Conservation (phyloP, 1,284 basidiomycete species). For the Boletus holoroseus region DNA sequence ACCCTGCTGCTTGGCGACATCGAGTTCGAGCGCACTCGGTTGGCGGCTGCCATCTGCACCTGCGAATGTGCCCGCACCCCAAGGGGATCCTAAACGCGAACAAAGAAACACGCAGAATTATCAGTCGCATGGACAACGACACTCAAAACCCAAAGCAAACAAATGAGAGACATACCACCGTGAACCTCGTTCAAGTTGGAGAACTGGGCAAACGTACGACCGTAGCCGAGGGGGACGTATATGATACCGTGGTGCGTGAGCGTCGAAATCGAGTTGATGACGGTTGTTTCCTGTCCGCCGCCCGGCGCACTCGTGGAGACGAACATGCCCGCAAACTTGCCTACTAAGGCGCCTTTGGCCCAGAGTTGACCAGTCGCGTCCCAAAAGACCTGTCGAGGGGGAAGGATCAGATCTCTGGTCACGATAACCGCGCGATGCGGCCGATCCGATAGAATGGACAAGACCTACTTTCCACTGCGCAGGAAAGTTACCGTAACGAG, state of each 20-base stretch:
- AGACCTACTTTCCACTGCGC: constrained; percentile 32
- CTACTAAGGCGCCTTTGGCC: constrained; percentile 43
- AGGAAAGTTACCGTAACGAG: constrained; percentile 38
- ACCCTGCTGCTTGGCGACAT: constrained; percentile 45
- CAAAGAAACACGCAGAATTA: not conserved
- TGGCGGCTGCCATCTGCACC: constrained; percentile 44
- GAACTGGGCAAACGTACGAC: constrained; percentile 34
- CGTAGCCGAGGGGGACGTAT: constrained; percentile 51
- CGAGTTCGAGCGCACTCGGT: constrained; percentile 43
- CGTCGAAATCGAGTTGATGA: constrained; percentile 46
- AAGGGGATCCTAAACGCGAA: constrained; percentile 31
- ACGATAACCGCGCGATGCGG: no score
- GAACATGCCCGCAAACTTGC: constrained; percentile 50
- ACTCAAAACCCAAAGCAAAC: no score
- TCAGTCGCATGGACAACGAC: not conserved
- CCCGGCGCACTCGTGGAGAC: constrained; percentile 39
- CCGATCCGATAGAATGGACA: not conserved
- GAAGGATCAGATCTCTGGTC: not conserved
- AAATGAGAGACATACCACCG: constrained; percentile 33
- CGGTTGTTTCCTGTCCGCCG: constrained; percentile 45
- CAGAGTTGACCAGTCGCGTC: constrained; percentile 52
- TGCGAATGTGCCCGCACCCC: constrained; percentile 45
- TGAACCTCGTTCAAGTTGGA: constrained; percentile 38
- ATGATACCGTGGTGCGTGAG: constrained; percentile 51
- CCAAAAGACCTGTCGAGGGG: constrained; percentile 36